A percentile compares a stretch with the other conserved stretches of the same genome.
phyloP scores from a whole-genome alignment of 2,329 filamentous ascomycete species.

The Colletotrichum sp. region DNA sequence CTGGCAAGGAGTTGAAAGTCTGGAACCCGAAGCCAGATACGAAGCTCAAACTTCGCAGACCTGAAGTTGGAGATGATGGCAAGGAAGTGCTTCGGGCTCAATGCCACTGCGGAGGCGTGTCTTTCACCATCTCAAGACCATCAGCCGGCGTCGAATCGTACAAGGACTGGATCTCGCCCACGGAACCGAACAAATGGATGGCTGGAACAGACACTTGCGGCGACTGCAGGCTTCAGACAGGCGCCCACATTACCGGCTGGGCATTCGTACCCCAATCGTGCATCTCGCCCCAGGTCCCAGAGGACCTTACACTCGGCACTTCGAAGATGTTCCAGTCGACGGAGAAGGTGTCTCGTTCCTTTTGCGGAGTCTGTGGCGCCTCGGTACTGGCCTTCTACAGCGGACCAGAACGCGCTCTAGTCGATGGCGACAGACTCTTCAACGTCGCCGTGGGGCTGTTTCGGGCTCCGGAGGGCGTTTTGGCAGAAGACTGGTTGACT shows the following conservation, averaged over 20 bases:
- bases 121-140: slow-evolving; percentile 49
- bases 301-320: slow-evolving; percentile 45
- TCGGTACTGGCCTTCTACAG: slow-evolving; percentile 40
- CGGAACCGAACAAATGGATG: slow-evolving; percentile 46
- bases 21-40: slow-evolving; percentile 40
- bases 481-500: slow-evolving; percentile 51
- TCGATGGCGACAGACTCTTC: slow-evolving; percentile 30
- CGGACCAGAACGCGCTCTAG: slow-evolving; percentile 28
- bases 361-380: slow-evolving; percentile 53
- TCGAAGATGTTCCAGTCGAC: slow-evolving; percentile 47
- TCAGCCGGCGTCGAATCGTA: slow-evolving; percentile 31
- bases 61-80: slow-evolving; percentile 39
- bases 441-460: slow-evolving; percentile 50
- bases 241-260: slow-evolving; percentile 48
- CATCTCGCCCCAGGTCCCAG: slow-evolving; percentile 40
- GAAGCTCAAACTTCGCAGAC: slow-evolving; percentile 24
- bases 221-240: slow-evolving; percentile 49
- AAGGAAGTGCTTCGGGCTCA: slow-evolving; percentile 45
- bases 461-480: slow-evolving; percentile 46
- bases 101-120: slow-evolving; percentile 53
- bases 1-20: slow-evolving; percentile 31
- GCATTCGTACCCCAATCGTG: slow-evolving; percentile 41
- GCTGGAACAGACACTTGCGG: slow-evolving; percentile 45
- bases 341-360: slow-evolving; percentile 41
- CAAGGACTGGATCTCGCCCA: slow-evolving; percentile 38